Base-by-base conservation (phyloP, 1,284 basidiomycete species). In the Exobasidium rhododendri region DNA sequence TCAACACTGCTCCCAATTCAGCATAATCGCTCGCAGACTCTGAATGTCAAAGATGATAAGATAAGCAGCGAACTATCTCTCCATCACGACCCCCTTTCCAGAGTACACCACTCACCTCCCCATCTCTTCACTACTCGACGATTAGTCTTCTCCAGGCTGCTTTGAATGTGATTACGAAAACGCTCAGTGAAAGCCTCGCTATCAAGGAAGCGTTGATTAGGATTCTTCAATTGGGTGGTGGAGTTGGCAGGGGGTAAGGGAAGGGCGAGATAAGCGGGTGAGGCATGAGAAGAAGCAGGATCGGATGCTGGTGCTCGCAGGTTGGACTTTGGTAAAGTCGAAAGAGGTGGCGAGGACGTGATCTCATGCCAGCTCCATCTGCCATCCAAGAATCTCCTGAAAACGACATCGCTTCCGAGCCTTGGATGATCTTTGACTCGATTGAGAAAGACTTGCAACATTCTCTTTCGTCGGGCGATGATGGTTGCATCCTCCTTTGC, bases 111-210 rank as follows among this genome's bases (percentile, higher is more conserved):
- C 35, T 40, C 35, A 40, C 35, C 35, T 77, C 89, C 86, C 96
- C 96, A 99, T 51, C 96, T 85, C 82, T 96, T 96, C 77, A 94
- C 86, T 7, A 89, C 85, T 60, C 94, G 83, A 44, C 94, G 86
- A 44, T 96, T 94, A 29, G 97, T 91, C 81, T 93, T 97, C 81
- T 99, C 96, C 89, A 98, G 90, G 2, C 87, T 90, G 0, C 91
- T 89, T 62, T 85, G 85, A 64, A 99, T 83, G 82, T 98, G 96
- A 56, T 87, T 87, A 51, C 92, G 89, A 80, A 98, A 99, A 80
- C 96, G 97, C 80, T 89, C 88, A 3, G 96, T 99, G 81, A 99
- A 98, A 1, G 88, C 86, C 80, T 99, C 96, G 0, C 92, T 94
- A 79, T 99, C 96, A 35, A 91, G 83, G 82, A 98, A 99, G 14